Evolutionary conservation across 2,329 filamentous ascomycete genomes (phyloP).

Genomic region (Madurella fahalii): DNA sequence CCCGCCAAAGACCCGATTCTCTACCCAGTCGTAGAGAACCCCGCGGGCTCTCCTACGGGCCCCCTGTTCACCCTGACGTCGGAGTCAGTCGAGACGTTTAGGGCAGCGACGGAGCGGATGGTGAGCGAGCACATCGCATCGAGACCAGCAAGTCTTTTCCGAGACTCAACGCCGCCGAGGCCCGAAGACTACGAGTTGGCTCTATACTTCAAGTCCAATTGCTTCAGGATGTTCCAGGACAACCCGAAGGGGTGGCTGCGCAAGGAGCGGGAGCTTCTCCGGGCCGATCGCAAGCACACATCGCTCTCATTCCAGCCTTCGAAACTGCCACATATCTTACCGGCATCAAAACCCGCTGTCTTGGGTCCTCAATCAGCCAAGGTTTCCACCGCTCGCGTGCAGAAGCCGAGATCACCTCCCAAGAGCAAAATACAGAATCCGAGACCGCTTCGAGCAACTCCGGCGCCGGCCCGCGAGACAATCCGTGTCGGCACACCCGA

Average conservation of each 20-base stretch:
- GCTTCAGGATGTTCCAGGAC: conserved; percentile 42
- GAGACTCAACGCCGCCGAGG: conserved; percentile 43
- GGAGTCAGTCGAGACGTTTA: conserved; percentile 35
- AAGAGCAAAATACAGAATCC: conserved; percentile 21
- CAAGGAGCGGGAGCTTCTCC: conserved; percentile 48
- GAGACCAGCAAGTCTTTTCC: conserved; percentile 42
- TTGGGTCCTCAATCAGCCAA: conserved; percentile 25
- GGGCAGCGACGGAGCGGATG: conserved; percentile 37
- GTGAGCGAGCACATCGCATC: conserved; percentile 48
- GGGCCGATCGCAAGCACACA: conserved; percentile 44
- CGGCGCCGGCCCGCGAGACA: conserved; percentile 30
- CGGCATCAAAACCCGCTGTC: conserved; percentile 34
- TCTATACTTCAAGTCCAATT: conserved; percentile 49
- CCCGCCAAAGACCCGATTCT: conserved; percentile 53
- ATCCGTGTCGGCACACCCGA: conserved; percentile 46
- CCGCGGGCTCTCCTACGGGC: conserved; percentile 40
- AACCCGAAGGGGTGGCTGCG: conserved; percentile 47
- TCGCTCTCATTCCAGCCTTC: conserved; percentile 35
- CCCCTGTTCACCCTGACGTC: conserved; percentile 48
- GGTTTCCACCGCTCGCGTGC: conserved; percentile 26
- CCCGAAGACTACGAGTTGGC: conserved; percentile 52
- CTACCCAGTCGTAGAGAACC: conserved; percentile 46
- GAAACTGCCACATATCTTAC: conserved; percentile 39
- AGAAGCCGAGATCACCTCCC: conserved; percentile 26
- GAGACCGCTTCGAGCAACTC: conserved; percentile 34